A percentile compares a stretch with the other conserved stretches of the same genome.
Evolutionary conservation across 805 yeast species (phyloP).

Genomic region (Cyberlindnera japonica): DNA sequence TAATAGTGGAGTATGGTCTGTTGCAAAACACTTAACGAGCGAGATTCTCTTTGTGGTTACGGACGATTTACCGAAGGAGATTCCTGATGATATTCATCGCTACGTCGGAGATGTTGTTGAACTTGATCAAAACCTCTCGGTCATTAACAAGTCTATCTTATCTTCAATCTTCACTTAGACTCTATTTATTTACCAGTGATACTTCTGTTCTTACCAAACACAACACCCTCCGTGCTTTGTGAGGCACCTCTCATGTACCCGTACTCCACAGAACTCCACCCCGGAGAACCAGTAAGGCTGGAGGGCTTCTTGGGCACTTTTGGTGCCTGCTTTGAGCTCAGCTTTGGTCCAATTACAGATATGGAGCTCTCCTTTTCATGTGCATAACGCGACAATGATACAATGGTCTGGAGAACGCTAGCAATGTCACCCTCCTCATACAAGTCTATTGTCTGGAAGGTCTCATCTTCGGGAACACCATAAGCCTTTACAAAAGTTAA

Average conservation of each 20-base stretch:
- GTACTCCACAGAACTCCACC: slow-evolving; percentile 57
- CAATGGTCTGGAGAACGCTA: slow-evolving; percentile 69
- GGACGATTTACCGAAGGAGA: slow-evolving; percentile 24
- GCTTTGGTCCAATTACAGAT: slow-evolving; percentile 57
- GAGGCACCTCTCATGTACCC: slow-evolving; percentile 59
- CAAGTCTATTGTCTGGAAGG: slow-evolving; percentile 74
- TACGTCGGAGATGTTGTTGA: slow-evolving; percentile 28
- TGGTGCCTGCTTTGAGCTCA: slow-evolving; percentile 46
- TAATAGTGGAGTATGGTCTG: slow-evolving; percentile 47
- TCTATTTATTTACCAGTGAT: slow-evolving; percentile 27
- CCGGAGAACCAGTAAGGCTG: slow-evolving; percentile 30
- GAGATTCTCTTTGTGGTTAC: slow-evolving; percentile 30
- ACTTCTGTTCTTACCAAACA: slow-evolving; percentile 50
- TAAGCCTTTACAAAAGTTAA: slow-evolving; percentile 54
- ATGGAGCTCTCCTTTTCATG: slow-evolving; percentile 48
- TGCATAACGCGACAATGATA: slow-evolving; percentile 69
- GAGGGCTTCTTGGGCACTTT: slow-evolving; percentile 52
- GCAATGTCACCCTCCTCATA: slow-evolving; percentile 74
- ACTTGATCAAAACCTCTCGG: slow-evolving; percentile 23
- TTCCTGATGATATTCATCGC: slow-evolving; percentile 32
- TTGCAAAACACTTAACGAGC: slow-evolving; percentile 48
- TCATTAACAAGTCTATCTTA: slow-evolving; percentile 24
- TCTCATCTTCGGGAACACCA: slow-evolving; percentile 78
- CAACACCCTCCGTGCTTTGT: slow-evolving; percentile 49
- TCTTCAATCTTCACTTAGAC: slow-evolving; percentile 18